phyloP scores from a whole-genome alignment of 495 filamentous ascomycete genomes.

The Trichoderma erinaceum region DNA sequence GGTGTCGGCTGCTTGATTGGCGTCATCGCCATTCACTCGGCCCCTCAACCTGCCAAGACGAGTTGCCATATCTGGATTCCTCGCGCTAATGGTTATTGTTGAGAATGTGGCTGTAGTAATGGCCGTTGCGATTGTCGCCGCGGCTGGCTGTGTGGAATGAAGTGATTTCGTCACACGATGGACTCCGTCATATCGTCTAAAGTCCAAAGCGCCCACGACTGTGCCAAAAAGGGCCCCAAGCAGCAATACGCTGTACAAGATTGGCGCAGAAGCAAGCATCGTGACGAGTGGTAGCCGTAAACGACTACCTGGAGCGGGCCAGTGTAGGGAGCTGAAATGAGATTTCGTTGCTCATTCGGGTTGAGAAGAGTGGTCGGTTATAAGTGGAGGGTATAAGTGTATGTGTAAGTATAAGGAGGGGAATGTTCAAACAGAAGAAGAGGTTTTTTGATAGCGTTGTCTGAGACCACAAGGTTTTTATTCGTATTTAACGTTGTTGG shows the following conservation, averaged over 20 bases:
- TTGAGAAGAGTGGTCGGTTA: background rate
- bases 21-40: background rate
- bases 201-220: constrained; percentile 15
- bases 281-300: constrained; percentile 8
- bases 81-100: constrained; percentile 23
- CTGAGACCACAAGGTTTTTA: background rate
- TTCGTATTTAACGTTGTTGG: background rate
- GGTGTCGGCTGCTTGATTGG: constrained; percentile 28
- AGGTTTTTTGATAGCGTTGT: background rate
- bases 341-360: background rate
- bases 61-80: constrained; percentile 25
- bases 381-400: background rate
- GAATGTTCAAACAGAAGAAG: background rate
- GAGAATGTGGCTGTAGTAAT: constrained; percentile 29
- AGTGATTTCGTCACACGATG: constrained; percentile 33
- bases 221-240: constrained; percentile 23
- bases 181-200: constrained; percentile 19
- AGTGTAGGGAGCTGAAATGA: background rate
- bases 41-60: constrained; percentile 16
- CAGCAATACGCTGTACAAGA: constrained; percentile 11
- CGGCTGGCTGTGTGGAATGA: constrained; percentile 29
- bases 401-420: too few relatives aligned
- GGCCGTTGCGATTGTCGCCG: constrained; percentile 28
- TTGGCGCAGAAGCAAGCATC: background rate
- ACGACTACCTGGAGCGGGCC: background rate